phyloP scores from a whole-genome alignment of 805 yeast species.

The Kockiozyma suomiensis region DNA sequence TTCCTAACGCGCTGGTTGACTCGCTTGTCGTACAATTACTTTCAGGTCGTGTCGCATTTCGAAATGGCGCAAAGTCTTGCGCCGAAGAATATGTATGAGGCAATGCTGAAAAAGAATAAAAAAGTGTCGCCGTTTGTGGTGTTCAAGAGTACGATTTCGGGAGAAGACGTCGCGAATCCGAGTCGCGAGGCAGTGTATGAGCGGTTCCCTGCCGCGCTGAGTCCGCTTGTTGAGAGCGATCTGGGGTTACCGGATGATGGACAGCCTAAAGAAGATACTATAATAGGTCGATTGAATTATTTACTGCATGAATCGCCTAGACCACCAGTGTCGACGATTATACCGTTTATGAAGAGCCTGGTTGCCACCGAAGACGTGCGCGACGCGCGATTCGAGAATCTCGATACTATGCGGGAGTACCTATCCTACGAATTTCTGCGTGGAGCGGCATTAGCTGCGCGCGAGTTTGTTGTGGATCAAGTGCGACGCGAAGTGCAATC shows the following conservation, averaged over 20 bases:
- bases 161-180: background rate
- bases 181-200: background rate
- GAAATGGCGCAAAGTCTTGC: background rate
- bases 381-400: constrained; percentile 1
- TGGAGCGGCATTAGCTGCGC: constrained; percentile 19
- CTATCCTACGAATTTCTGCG: constrained; percentile 18
- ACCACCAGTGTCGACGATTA: background rate
- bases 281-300: background rate
- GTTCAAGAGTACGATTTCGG: constrained; percentile 9
- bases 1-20: background rate
- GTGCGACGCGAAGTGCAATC: background rate
- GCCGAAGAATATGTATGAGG: background rate
- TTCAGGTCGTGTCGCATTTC: background rate
- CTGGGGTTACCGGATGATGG: constrained; percentile 2
- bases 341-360: background rate
- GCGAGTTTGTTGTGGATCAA: constrained; percentile 8
- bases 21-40: background rate
- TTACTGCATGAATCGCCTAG: background rate
- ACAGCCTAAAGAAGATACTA: background rate
- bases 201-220: background rate
- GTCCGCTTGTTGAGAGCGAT: background rate
- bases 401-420: constrained; percentile 16
- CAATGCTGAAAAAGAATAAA: background rate
- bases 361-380: background rate
- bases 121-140: constrained; percentile 9